phyloP scores from a whole-genome alignment of 352 stramenopile genomes.

The Globisporangium cylindrosporum region DNA sequence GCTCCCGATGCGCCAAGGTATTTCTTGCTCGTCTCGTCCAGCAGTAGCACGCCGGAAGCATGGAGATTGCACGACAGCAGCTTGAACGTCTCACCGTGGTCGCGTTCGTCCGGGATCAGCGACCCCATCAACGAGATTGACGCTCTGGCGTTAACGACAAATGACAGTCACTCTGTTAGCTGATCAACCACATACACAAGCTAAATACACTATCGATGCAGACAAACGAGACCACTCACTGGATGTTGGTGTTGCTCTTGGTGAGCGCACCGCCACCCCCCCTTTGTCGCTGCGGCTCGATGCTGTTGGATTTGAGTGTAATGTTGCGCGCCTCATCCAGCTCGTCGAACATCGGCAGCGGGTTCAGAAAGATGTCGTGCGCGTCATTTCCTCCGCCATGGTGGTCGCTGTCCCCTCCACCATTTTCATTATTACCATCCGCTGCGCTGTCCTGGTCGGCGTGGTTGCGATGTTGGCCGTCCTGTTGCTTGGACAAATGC shows the following conservation, averaged over 20 bases:
- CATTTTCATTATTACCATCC: slow-evolving; percentile 20
- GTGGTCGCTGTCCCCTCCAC: slow-evolving; percentile 16
- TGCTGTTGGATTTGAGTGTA: slow-evolving; percentile 33
- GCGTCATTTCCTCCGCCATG: not conserved
- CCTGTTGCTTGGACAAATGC: slow-evolving; percentile 65
- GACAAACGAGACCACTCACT: slow-evolving; percentile 25
- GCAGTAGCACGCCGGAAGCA: slow-evolving; percentile 60
- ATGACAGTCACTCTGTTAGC: slow-evolving; percentile 5
- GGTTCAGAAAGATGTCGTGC: slow-evolving; percentile 47
- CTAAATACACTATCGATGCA: not conserved
- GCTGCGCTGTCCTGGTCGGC: slow-evolving; percentile 21
- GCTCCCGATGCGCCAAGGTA: slow-evolving; percentile 32
- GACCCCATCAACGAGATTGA: slow-evolving; percentile 82
- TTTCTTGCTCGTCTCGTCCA: slow-evolving; percentile 79
- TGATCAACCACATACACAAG: too few relatives aligned
- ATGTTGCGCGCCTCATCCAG: slow-evolving; percentile 65
- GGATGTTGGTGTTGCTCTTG: slow-evolving; percentile 69
- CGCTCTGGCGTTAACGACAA: slow-evolving; percentile 27
- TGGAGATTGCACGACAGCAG: slow-evolving; percentile 78
- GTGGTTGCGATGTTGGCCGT: slow-evolving; percentile 24
- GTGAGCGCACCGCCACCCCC: slow-evolving; percentile 16
- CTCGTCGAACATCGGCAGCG: slow-evolving; percentile 61
- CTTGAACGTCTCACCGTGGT: slow-evolving; percentile 85
- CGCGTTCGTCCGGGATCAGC: slow-evolving; percentile 66
- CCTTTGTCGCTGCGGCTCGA: slow-evolving; percentile 18